phyloP scores from a whole-genome alignment of 352 stramenopile species.

The Phytophthora capsici region DNA sequence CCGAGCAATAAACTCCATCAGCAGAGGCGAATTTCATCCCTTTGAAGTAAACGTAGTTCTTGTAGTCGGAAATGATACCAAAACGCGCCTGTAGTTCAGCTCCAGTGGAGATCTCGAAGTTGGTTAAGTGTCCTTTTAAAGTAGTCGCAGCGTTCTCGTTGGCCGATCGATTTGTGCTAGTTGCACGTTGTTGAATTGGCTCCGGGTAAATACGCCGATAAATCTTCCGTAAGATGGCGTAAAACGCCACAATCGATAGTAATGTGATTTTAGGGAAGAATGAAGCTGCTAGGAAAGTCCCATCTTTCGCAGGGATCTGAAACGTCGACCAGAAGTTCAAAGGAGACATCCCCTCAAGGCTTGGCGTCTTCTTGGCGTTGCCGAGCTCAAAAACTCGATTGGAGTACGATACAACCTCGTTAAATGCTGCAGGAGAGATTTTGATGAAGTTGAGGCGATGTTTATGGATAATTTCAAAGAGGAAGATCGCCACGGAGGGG shows the following conservation, averaged over 20 bases:
- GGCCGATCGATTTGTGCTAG: slow-evolving; percentile 5
- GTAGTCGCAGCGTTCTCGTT: slow-evolving; percentile 15
- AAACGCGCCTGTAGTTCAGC: slow-evolving; percentile 35
- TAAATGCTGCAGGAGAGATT: slow-evolving; percentile 1
- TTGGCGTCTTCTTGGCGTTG: neutral
- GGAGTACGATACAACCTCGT: slow-evolving; percentile 16
- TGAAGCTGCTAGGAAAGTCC: slow-evolving; percentile 19
- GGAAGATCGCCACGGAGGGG: slow-evolving; percentile 22
- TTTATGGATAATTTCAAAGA: slow-evolving; percentile 31
- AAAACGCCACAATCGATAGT: slow-evolving; percentile 12
- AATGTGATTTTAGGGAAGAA: slow-evolving; percentile 32
- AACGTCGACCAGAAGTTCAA: slow-evolving; percentile 28
- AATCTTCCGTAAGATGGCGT: slow-evolving; percentile 22
- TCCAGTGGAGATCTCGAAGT: slow-evolving; percentile 41
- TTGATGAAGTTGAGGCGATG: slow-evolving; percentile 21
- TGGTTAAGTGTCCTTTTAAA: slow-evolving; percentile 26
- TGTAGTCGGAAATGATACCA: slow-evolving; percentile 46
- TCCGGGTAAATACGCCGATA: slow-evolving; percentile 22
- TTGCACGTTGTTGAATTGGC: neutral
- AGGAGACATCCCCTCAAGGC: slow-evolving; percentile 22
- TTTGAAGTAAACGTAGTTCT: slow-evolving; percentile 29
- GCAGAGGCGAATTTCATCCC: slow-evolving; percentile 20
- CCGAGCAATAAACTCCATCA: slow-evolving; percentile 15
- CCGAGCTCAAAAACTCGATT: slow-evolving; percentile 17
- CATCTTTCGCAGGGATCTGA: slow-evolving; percentile 22